Conservation (phyloP, 2,329 filamentous ascomycete genomes). For the Penicillium verrucosum region DNA sequence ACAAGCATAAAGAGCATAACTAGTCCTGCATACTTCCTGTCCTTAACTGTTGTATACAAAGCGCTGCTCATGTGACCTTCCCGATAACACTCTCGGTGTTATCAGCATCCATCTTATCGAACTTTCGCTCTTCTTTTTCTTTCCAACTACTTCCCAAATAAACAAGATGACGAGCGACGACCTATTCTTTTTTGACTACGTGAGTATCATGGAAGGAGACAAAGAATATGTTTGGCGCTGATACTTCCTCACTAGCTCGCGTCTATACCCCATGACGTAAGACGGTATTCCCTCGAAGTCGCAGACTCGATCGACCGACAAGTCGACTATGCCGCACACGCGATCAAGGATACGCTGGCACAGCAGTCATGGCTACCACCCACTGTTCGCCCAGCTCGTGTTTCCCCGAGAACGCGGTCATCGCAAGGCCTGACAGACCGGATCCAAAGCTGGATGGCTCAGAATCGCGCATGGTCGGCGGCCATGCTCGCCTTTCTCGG, state of each 20-base stretch:
- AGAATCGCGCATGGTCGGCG: constrained; percentile 70
- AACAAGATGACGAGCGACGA: constrained; percentile 72
- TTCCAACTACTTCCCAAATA: constrained; percentile 7
- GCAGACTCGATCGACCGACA: constrained; percentile 78
- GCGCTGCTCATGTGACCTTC: constrained; percentile 2
- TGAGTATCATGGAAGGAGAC: constrained; percentile 46
- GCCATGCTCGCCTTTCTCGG: constrained; percentile 68
- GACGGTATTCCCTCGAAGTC: constrained; percentile 66
- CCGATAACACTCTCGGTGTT: constrained; percentile 1
- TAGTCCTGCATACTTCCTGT: not conserved
- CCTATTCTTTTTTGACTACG: constrained; percentile 72
- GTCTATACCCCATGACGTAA: constrained; percentile 63
- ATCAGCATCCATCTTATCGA: constrained; percentile 21
- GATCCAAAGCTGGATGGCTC: constrained; percentile 66
- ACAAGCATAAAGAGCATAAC: not conserved
- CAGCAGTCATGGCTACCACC: constrained; percentile 71
- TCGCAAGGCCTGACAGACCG: constrained; percentile 51
- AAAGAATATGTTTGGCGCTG: constrained; percentile 2
- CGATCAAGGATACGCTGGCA: constrained; percentile 66
- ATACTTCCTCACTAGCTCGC: constrained; percentile 46
- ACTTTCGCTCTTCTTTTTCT: constrained; percentile 9
- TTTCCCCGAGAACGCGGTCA: constrained; percentile 26
- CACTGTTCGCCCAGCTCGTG: constrained; percentile 56
- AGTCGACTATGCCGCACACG: constrained; percentile 70
- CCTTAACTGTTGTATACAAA: not conserved